Conservation (phyloP, 164 flowering plant genomes). For the Brasenia schreberi region DNA sequence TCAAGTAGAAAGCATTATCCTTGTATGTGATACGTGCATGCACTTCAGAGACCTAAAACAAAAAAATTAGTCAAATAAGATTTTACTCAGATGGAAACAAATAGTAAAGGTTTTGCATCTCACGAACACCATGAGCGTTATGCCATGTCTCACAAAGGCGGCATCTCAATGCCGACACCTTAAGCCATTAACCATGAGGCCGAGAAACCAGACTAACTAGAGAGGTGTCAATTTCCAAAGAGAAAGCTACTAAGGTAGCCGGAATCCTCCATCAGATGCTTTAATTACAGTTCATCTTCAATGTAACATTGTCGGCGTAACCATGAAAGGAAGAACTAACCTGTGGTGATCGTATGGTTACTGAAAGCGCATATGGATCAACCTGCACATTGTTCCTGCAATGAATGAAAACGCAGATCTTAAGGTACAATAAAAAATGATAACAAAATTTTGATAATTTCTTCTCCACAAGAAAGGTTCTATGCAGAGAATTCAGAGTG, state of each 20-base stretch:
- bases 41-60: conserved; percentile 49
- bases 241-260: too few species aligned
- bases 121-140: too few species aligned
- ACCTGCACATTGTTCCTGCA: conserved; percentile 42
- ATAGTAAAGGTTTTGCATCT: not conserved
- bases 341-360: conserved; percentile 48
- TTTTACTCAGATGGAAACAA: not conserved
- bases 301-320: not conserved
- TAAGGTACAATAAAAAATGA: too few species aligned
- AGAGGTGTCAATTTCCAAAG: too few species aligned
- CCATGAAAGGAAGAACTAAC: conserved; percentile 25
- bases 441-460: too few species aligned
- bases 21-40: conserved; percentile 67
- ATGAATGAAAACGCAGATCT: not conserved
- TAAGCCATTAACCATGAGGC: not conserved
- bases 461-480: too few species aligned
- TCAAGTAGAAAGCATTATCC: conserved; percentile 67
- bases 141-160: too few species aligned
- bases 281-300: too few species aligned
- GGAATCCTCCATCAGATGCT: too few species aligned
- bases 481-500: not conserved
- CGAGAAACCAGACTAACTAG: too few species aligned
- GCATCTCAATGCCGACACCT: not conserved
- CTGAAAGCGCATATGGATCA: conserved; percentile 30
- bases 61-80: not conserved